A percentile compares a stretch with the other conserved stretches of the same genome.
These are phyloP conservation scores for Coix lacrymajobi DNA, from an alignment of 176 grass and related monocot species.

Conservation along the genomic window DNA sequence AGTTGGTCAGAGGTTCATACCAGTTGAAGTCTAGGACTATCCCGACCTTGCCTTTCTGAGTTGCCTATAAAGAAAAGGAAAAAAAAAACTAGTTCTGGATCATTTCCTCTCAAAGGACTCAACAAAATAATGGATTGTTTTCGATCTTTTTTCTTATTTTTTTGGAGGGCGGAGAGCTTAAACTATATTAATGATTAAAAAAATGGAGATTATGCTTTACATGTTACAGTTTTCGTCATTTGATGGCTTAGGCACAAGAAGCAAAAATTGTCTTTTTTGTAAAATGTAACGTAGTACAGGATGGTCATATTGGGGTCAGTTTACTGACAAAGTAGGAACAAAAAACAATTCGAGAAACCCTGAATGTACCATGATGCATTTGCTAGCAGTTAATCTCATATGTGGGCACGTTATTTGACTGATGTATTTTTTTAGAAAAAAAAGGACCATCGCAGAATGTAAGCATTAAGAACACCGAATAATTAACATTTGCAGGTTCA, in stretches of 20 bases:
- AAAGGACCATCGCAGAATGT: not conserved
- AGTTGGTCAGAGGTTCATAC: slow-evolving; percentile 65
- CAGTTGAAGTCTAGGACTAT: slow-evolving; percentile 77
- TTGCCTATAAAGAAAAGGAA: slow-evolving; percentile 30
- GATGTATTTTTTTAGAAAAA: not conserved
- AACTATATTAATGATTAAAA: not conserved
- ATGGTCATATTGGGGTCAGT: not conserved
- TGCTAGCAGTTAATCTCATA: not conserved
- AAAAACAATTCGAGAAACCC: not conserved
- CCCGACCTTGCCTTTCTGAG: slow-evolving; percentile 66
- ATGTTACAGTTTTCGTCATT: not conserved
- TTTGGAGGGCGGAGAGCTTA: not conserved
- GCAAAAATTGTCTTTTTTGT: not conserved
- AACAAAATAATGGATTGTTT: not conserved
- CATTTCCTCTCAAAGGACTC: not conserved
- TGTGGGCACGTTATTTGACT: not conserved
- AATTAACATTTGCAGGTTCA: not conserved
- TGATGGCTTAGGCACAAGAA: not conserved
- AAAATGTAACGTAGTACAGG: not conserved
- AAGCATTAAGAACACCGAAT: not conserved
- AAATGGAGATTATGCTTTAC: not conserved
- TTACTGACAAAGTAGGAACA: not conserved
- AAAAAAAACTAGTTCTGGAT: not conserved
- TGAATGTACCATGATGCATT: not conserved
- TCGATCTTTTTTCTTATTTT: too few relatives aligned